Percentiles rank a stretch among this genome's conserved stretches.
These are phyloP conservation scores for Suillus placidus DNA, from an alignment of 768 basidiomycete species.

Conservation along the genomic window DNA sequence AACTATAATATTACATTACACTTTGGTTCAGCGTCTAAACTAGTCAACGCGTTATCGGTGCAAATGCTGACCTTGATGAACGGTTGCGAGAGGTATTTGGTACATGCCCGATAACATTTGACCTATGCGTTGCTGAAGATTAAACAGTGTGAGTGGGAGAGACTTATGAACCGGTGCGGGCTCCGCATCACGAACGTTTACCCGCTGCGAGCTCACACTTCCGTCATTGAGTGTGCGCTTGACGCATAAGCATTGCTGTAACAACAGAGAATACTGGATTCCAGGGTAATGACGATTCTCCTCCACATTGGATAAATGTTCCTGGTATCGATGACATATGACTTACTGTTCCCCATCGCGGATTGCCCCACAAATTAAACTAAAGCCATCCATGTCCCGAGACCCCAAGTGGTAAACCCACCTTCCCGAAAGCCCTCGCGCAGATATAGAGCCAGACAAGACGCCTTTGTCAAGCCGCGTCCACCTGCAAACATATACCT, in stretches of 20 bases:
- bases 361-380: too few species aligned
- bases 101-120: neutral
- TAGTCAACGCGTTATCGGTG: neutral
- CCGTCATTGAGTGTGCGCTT: constrained; percentile 5
- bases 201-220: neutral
- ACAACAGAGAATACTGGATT: neutral
- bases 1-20: neutral
- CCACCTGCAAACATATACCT: too few species aligned
- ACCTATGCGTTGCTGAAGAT: neutral
- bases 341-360: too few species aligned
- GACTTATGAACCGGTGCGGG: neutral
- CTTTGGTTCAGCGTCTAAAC: neutral
- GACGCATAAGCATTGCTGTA: neutral
- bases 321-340: too few species aligned
- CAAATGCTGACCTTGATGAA: constrained; percentile 1
- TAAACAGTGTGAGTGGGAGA: neutral
- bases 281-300: too few species aligned
- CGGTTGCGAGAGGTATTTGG: constrained; percentile 4
- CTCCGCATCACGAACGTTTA: too few species aligned
- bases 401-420: too few species aligned
- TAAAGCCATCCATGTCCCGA: too few species aligned
- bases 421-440: too few species aligned
- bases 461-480: too few species aligned
- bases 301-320: too few species aligned
- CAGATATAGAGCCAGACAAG: too few species aligned